These are phyloP conservation scores for Tritrichomonas foetus DNA, from an alignment of 208 protist species.

Conservation along the genomic window DNA sequence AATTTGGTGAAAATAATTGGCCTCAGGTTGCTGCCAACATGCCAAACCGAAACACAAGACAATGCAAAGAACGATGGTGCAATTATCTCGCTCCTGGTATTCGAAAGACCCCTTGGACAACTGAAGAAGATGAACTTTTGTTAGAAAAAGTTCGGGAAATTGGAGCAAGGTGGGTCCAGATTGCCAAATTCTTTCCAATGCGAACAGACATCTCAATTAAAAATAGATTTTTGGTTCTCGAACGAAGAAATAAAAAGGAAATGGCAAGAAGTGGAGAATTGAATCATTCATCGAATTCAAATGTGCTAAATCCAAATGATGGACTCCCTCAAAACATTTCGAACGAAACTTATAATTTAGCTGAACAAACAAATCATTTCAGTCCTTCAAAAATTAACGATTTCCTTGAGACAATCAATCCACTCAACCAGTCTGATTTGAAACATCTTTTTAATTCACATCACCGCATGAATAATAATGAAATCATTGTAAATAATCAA, in stretches of 20 bases:
- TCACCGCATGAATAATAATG: no score
- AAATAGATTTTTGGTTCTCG: not conserved
- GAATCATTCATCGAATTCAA: no score
- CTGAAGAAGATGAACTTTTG: not conserved
- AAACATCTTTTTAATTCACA: no score
- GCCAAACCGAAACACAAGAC: not conserved
- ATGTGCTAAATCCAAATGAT: no score
- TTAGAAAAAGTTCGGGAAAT: not conserved
- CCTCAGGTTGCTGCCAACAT: not conserved
- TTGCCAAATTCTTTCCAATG: not conserved
- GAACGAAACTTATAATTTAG: no score
- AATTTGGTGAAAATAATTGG: not conserved
- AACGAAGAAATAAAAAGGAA: not conserved
- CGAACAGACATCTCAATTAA: not conserved
- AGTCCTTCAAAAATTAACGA: no score
- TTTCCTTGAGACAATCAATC: no score
- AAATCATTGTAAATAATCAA: no score
- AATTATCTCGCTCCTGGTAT: not conserved
- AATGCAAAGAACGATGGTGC: not conserved
- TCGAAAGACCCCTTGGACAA: not conserved
- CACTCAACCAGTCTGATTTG: no score
- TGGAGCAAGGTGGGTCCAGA: not conserved
- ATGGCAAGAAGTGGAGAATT: no score
- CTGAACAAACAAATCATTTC: no score
- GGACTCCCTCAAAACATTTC: no score